Percentiles rank a stretch among this genome's conserved stretches.
These are phyloP conservation scores for Samsoniella hepiali DNA, from an alignment of 2,329 filamentous ascomycete species.

Conservation along the genomic window DNA sequence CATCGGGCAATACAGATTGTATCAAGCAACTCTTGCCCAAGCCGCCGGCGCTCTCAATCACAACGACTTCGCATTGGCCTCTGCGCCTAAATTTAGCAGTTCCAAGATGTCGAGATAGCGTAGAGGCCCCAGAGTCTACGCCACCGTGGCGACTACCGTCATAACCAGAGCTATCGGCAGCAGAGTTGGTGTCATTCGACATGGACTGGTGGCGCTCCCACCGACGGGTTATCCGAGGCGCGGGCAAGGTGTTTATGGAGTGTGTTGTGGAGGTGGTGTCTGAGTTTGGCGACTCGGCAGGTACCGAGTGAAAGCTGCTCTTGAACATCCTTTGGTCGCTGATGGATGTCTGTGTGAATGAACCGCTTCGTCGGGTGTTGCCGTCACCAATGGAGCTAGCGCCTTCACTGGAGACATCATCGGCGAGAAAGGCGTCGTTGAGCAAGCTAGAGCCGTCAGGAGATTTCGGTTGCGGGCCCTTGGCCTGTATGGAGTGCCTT, in stretches of 20 bases:
- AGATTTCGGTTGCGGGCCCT: constrained; percentile 42
- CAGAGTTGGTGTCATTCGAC: constrained; percentile 46
- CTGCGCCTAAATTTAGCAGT: constrained; percentile 57
- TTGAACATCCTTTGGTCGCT: constrained; percentile 41
- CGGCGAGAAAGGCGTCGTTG: constrained; percentile 45
- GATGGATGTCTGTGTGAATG: constrained; percentile 44
- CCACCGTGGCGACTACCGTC: constrained; percentile 43
- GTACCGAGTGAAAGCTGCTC: constrained; percentile 39
- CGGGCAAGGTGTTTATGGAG: constrained; percentile 32
- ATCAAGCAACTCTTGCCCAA: constrained; percentile 65
- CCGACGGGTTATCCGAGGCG: constrained; percentile 39
- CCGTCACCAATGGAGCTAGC: constrained; percentile 54
- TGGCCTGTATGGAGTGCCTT: constrained; percentile 53
- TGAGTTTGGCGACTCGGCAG: constrained; percentile 40
- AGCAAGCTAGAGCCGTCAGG: constrained; percentile 55
- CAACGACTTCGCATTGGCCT: constrained; percentile 62
- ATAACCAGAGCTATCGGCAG: constrained; percentile 42
- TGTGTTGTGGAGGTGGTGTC: constrained; percentile 48
- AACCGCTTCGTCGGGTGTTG: constrained; percentile 46
- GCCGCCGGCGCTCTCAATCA: constrained; percentile 59
- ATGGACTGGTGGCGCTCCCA: constrained; percentile 54
- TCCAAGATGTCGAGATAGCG: constrained; percentile 52
- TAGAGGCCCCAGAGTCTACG: constrained; percentile 46
- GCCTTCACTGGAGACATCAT: constrained; percentile 58
- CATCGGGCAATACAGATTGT: constrained; percentile 60